Conservation (phyloP, 192 early-diverging fungal species). For the Coemansia guatemalensis region DNA sequence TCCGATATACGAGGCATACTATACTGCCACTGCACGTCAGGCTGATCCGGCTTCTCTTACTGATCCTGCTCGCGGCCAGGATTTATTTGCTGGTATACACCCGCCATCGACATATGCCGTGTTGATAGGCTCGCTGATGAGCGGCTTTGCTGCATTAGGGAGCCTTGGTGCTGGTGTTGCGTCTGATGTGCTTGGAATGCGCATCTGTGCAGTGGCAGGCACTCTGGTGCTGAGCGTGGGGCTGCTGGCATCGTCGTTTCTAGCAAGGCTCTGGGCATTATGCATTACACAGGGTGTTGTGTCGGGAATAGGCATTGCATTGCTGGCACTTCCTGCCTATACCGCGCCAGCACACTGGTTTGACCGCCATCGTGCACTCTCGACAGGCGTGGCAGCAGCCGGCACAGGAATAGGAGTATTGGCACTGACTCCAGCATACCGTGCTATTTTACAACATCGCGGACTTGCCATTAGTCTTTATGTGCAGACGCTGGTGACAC, state of each 20-base stretch:
- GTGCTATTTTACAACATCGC: slow-evolving; percentile 33
- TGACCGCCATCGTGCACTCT: slow-evolving; percentile 46
- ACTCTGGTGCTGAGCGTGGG: slow-evolving; percentile 42
- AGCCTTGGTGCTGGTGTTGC: slow-evolving; percentile 25
- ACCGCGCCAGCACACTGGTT: slow-evolving; percentile 57
- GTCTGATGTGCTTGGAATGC: slow-evolving; percentile 16
- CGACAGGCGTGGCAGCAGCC: slow-evolving; percentile 47
- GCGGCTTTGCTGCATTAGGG: slow-evolving; percentile 18
- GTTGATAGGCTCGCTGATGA: slow-evolving; percentile 36
- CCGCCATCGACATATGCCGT: slow-evolving; percentile 12
- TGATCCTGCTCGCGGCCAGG: slow-evolving; percentile 2
- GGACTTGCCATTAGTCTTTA: slow-evolving; percentile 37
- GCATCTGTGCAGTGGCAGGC: slow-evolving; percentile 25
- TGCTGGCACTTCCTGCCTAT: slow-evolving; percentile 53
- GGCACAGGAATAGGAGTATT: slow-evolving; percentile 53
- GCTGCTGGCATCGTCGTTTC: slow-evolving; percentile 55
- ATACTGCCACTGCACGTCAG: not conserved
- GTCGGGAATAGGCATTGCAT: slow-evolving; percentile 47
- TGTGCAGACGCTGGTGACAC: slow-evolving; percentile 28
- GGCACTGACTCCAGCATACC: slow-evolving; percentile 36
- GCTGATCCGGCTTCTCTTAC: not conserved
- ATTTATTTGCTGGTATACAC: slow-evolving; percentile 1
- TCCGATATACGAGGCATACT: slow-evolving; percentile 39
- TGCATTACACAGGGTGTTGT: slow-evolving; percentile 62
- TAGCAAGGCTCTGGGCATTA: slow-evolving; percentile 55